phyloP scores from a whole-genome alignment of 441 rosid species.

The Cnidoscolus chayamansa region DNA sequence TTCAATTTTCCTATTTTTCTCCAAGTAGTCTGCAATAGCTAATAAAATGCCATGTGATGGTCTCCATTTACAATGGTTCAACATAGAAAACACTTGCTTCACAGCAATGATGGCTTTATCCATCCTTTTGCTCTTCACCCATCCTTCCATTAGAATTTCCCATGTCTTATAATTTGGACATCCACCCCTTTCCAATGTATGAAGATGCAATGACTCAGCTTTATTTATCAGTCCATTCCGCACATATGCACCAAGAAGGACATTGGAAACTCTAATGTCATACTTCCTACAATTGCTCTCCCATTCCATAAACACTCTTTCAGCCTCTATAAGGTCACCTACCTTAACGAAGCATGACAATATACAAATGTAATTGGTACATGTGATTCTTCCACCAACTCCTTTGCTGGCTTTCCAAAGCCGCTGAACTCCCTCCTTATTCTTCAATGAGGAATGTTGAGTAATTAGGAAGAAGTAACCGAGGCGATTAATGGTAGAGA shows the following conservation, averaged over 20 bases:
- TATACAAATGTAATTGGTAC: conserved; percentile 54
- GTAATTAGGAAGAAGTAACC: conserved; percentile 60
- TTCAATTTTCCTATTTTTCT: conserved; percentile 43
- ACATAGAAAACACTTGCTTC: conserved; percentile 41
- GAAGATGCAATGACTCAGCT: conserved; percentile 50
- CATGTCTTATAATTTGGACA: conserved; percentile 67
- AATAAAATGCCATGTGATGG: conserved; percentile 40
- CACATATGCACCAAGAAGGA: conserved; percentile 59
- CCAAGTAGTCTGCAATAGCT: conserved; percentile 45
- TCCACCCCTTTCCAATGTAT: conserved; percentile 51
- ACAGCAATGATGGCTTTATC: conserved; percentile 53
- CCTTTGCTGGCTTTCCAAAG: conserved; percentile 52
- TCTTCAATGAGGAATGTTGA: conserved; percentile 37
- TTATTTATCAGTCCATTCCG: conserved; percentile 42
- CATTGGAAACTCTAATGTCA: conserved; percentile 63
- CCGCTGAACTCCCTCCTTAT: conserved; percentile 48
- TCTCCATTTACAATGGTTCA: conserved; percentile 57
- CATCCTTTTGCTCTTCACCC: conserved; percentile 46
- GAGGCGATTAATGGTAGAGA: conserved; percentile 37
- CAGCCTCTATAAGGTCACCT: conserved; percentile 45
- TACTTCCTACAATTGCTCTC: conserved; percentile 43
- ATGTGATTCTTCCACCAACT: conserved; percentile 45
- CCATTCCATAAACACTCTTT: conserved; percentile 54
- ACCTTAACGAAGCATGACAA: conserved; percentile 51
- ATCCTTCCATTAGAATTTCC: conserved; percentile 69